These are phyloP conservation scores for Primulina eburnea DNA, from an alignment of 257 asterid species.

Conservation along the genomic window DNA sequence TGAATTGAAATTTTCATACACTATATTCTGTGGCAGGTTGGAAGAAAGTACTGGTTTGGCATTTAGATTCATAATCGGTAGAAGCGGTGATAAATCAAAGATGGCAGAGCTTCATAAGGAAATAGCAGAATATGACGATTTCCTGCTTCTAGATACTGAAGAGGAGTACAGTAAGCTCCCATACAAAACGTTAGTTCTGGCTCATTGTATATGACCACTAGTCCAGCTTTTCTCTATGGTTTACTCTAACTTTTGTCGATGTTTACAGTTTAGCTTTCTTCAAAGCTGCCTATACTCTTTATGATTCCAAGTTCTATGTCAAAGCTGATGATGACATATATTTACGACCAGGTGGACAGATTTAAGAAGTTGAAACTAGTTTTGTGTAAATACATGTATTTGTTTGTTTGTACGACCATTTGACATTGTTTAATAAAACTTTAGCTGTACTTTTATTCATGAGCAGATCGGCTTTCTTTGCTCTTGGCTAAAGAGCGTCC, in stretches of 20 bases:
- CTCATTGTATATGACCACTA: conserved; percentile 16
- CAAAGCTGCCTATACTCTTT: conserved; percentile 95
- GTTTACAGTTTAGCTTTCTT: conserved; percentile 78
- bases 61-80: conserved; percentile 84
- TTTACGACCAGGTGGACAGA: conserved; percentile 75
- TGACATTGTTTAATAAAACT: conserved; percentile 17
- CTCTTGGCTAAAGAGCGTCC: conserved; percentile 94
- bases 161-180: conserved; percentile 99
- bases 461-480: conserved; percentile 84
- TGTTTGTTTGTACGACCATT: conserved; percentile 2
- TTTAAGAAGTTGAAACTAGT: conserved; percentile 19
- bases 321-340: conserved; percentile 99
- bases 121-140: conserved; percentile 79
- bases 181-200: conserved; percentile 90
- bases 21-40: conserved; percentile 61
- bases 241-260: too few species aligned
- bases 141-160: conserved; percentile 83
- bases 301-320: conserved; percentile 88
- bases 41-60: conserved; percentile 99
- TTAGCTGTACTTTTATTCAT: conserved; percentile 23
- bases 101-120: conserved; percentile 83
- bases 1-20: conserved; percentile 1
- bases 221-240: conserved; percentile 9
- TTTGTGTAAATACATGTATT: not conserved
- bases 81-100: conserved; percentile 68